Evolutionary conservation across 2,329 filamentous ascomycete genomes (phyloP).

Genomic region (Colletotrichum cereale): DNA sequence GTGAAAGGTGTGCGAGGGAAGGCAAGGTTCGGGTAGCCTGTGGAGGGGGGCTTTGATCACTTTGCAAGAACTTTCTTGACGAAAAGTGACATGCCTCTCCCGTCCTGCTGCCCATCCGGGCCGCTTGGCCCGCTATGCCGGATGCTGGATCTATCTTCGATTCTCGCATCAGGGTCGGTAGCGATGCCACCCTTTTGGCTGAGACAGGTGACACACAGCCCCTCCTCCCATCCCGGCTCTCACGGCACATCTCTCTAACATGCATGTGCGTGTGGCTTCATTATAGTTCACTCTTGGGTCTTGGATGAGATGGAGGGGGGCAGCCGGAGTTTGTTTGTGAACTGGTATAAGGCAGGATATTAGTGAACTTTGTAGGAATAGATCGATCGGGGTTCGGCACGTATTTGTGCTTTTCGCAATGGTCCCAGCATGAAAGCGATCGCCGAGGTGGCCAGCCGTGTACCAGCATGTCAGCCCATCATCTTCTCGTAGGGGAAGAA

Average conservation of each 20-base stretch:
- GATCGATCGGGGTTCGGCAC: neutral
- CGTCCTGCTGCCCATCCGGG: neutral
- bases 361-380: neutral
- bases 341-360: neutral
- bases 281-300: constrained; percentile 25
- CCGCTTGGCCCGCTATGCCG: neutral
- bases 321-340: constrained; percentile 6
- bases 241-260: constrained; percentile 14
- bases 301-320: neutral
- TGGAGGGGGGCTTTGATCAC: neutral
- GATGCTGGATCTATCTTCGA: constrained; percentile 11
- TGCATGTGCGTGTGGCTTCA: neutral
- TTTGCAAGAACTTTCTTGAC: neutral
- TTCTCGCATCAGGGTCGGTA: neutral
- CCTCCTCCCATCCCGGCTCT: neutral
- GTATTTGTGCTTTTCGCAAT: neutral
- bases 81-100: neutral
- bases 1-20: neutral
- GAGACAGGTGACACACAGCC: constrained; percentile 14
- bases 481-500: neutral
- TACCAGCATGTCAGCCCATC: constrained; percentile 27
- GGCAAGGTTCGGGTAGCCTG: neutral
- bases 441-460: constrained; percentile 16
- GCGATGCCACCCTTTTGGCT: neutral
- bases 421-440: constrained; percentile 1